Evolutionary conservation across 257 asterid species (phyloP).

Genomic region (Scutellaria galericulata): DNA sequence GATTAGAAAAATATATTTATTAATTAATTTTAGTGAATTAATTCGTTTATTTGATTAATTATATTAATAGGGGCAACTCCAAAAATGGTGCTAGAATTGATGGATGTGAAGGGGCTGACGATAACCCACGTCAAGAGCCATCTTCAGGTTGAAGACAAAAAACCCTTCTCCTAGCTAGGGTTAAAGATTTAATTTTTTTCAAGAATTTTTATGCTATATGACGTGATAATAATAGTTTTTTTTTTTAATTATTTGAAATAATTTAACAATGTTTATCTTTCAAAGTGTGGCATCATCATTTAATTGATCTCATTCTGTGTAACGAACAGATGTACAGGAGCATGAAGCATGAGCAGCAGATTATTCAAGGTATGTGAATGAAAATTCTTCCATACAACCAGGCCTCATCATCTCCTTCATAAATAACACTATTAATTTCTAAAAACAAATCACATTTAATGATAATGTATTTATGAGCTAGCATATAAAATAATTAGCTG

Average conservation of each 20-base stretch:
- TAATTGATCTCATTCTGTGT: constrained; percentile 24
- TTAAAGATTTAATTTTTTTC: neutral
- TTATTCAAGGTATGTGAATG: constrained; percentile 55
- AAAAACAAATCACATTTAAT: neutral
- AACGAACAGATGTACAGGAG: constrained; percentile 77
- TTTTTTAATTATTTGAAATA: constrained; percentile 8
- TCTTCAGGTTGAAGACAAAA: constrained; percentile 67
- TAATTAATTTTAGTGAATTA: neutral
- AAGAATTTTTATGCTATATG: neutral
- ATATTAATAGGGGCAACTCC: constrained; percentile 73
- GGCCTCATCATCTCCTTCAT: neutral
- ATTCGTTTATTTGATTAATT: neutral
- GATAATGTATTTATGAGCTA: neutral
- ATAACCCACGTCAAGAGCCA: constrained; percentile 86
- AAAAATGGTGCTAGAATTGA: constrained; percentile 74
- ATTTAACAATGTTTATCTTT: neutral
- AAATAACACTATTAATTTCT: neutral
- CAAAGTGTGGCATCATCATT: neutral
- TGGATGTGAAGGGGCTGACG: constrained; percentile 75
- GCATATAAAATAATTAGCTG: neutral
- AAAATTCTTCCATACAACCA: neutral
- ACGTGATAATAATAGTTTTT: neutral
- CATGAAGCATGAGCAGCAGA: constrained; percentile 67
- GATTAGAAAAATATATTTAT: neutral
- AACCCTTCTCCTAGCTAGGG: constrained; percentile 21